phyloP scores from a whole-genome alignment of 306 rosid genomes.

The Herpetospermum pedunculosum region DNA sequence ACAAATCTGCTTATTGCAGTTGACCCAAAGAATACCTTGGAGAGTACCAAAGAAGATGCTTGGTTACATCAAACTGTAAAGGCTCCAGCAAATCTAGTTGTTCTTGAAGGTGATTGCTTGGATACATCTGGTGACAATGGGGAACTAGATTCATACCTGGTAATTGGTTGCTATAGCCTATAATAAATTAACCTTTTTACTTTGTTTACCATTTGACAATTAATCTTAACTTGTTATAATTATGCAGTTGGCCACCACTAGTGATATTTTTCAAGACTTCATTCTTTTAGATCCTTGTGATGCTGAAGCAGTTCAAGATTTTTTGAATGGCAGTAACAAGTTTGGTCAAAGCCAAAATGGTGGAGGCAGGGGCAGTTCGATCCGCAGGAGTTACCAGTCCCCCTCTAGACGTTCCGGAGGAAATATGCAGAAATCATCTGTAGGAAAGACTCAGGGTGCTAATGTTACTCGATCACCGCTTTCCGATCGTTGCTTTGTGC shows the following conservation, averaged over 20 bases:
- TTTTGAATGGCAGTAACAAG: constrained; percentile 30
- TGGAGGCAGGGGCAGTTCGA: constrained; percentile 35
- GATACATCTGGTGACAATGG: constrained; percentile 75
- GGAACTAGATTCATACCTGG: constrained; percentile 90
- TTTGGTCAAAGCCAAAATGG: constrained; percentile 31
- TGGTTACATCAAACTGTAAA: constrained; percentile 47
- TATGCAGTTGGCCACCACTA: constrained; percentile 70
- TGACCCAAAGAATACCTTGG: constrained; percentile 61
- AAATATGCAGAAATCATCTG: constrained; percentile 36
- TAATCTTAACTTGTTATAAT: neutral
- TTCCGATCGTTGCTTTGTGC: constrained; percentile 18
- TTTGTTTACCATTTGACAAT: neutral
- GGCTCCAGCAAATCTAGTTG: constrained; percentile 88
- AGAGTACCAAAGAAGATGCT: constrained; percentile 35
- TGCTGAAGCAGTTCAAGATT: constrained; percentile 56
- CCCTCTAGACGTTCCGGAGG: constrained; percentile 51
- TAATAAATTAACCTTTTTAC: constrained; percentile 14
- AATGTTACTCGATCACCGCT: constrained; percentile 30
- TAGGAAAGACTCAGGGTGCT: constrained; percentile 39
- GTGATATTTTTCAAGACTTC: constrained; percentile 59
- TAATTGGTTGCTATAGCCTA: constrained; percentile 33
- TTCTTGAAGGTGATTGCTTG: constrained; percentile 94
- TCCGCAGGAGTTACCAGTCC: constrained; percentile 44
- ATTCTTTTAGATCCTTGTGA: constrained; percentile 76
- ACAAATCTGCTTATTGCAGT: constrained; percentile 35